Conservation (phyloP, 345 rosid genomes). For the Salix dunnii region DNA sequence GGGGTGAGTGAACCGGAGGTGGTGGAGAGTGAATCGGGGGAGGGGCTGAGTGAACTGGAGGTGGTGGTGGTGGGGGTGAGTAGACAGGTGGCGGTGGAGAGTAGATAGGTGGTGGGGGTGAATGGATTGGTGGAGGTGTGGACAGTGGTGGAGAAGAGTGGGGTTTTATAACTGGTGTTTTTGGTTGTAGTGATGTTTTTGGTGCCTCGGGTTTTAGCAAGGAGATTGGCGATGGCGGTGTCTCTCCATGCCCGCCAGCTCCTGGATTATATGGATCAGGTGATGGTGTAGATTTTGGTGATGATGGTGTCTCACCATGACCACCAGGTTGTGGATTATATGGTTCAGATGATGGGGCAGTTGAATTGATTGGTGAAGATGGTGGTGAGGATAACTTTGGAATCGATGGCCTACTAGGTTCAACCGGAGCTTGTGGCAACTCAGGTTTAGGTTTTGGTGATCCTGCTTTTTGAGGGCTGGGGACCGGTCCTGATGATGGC, state of each 20-base stretch:
- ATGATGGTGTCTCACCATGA: neutral
- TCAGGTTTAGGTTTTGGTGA: neutral
- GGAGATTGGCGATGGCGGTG: neutral
- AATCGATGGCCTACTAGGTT: neutral
- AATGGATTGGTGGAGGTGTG: neutral
- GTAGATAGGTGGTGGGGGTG: neutral
- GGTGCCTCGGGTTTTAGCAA: neutral
- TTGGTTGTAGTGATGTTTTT: neutral
- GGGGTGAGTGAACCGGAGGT: slow-evolving; percentile 17
- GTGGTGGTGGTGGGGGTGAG: slow-evolving; percentile 16
- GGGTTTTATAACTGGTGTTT: neutral
- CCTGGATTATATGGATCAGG: neutral
- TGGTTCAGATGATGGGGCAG: neutral
- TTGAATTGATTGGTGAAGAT: neutral
- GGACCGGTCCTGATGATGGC: neutral
- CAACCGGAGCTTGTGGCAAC: neutral
- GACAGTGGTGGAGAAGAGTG: neutral
- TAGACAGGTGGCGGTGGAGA: slow-evolving; percentile 5
- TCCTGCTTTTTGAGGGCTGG: slow-evolving; percentile 3
- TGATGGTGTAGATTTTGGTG: neutral
- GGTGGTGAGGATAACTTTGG: neutral
- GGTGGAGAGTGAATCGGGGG: slow-evolving; percentile 26
- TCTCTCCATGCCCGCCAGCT: neutral
- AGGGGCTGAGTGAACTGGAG: neutral
- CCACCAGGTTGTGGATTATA: neutral